These are phyloP conservation scores for Larix sibirica DNA, from an alignment of 83 land plant genomes.

Conservation along the genomic window DNA sequence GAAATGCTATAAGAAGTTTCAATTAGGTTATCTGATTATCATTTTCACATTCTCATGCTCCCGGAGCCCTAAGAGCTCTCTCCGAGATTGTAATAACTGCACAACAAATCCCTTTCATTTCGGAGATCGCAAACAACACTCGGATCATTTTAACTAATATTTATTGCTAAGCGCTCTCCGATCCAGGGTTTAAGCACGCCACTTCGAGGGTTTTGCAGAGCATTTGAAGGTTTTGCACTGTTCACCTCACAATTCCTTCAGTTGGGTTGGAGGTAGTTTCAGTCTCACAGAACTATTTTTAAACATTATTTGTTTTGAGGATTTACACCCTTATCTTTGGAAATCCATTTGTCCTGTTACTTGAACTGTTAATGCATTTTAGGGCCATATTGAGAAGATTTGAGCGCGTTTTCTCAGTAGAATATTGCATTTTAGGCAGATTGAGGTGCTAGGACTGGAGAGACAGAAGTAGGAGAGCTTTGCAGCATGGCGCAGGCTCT, in stretches of 20 bases:
- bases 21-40: too few relatives aligned
- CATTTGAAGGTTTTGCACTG: not conserved
- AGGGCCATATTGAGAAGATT: not conserved
- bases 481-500: constrained; percentile 36
- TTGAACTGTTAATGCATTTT: not conserved
- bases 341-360: not conserved
- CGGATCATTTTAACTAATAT: too few relatives aligned
- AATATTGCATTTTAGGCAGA: not conserved
- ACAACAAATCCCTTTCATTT: too few relatives aligned
- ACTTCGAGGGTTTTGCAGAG: not conserved
- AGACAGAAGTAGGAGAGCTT: not conserved
- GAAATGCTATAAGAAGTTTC: too few relatives aligned
- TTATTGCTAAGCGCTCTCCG: not conserved
- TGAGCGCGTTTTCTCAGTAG: not conserved
- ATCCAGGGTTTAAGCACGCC: not conserved
- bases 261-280: not conserved
- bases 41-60: too few relatives aligned
- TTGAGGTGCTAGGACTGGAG: not conserved
- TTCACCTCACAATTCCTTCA: not conserved
- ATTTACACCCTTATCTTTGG: not conserved
- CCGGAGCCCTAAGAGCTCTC: too few relatives aligned
- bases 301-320: not conserved
- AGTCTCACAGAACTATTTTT: not conserved
- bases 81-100: too few relatives aligned
- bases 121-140: too few relatives aligned